Base-by-base conservation (phyloP, 2,329 filamentous ascomycete genomes). In the Aspergillus versicolor region DNA sequence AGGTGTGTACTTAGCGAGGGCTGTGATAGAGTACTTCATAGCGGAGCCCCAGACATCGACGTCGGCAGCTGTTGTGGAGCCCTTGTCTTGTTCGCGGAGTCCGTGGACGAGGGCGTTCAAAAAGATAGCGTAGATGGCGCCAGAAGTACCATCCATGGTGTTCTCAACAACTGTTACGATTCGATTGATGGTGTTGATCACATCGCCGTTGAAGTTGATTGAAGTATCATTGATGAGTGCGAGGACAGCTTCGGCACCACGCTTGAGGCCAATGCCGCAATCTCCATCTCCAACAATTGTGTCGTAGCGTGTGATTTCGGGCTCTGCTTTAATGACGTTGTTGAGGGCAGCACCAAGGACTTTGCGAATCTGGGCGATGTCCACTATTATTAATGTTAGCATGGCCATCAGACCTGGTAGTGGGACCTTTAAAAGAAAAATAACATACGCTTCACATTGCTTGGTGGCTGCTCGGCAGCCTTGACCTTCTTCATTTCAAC, bases 271-370 rank as follows among this genome's bases (percentile, higher is more conserved):
- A 57, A 91, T 90, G 9, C 92, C 92, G 68, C 92, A 96, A 74
- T 96, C 92, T 46, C 92, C 92, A 69, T 96, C 92, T 42, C 92
- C 92, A 22, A 96, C 91, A 12, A 94, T 85, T 0, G 91, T 95
- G 68, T 90, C 88, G 68, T 82, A 90, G 54, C 77, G 82, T 11
- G 88, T 90, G 54, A 90, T 78, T 42, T 87, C 81, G 8, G 85
- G 81, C 67, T 90, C 88, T 3, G 84, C 85, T 4, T 73, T 77
- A 62, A 89, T 88, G 32, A 89, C 70, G 54, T 79, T 77, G 41
- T 85, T 73, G 6, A 89, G 77, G 17, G 79, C 87, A 32, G 77
- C 75, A 41, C 74, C 78, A 41, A 88, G 77, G 22, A 78, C 80
- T 51, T 78, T 81, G 61, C 80, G 83, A 22, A 83, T 78, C n/a